Percentiles rank a stretch among this genome's conserved stretches.
phyloP scores from a whole-genome alignment of 2,329 filamentous ascomycete species.

The Tolypocladium ovalisporum region DNA sequence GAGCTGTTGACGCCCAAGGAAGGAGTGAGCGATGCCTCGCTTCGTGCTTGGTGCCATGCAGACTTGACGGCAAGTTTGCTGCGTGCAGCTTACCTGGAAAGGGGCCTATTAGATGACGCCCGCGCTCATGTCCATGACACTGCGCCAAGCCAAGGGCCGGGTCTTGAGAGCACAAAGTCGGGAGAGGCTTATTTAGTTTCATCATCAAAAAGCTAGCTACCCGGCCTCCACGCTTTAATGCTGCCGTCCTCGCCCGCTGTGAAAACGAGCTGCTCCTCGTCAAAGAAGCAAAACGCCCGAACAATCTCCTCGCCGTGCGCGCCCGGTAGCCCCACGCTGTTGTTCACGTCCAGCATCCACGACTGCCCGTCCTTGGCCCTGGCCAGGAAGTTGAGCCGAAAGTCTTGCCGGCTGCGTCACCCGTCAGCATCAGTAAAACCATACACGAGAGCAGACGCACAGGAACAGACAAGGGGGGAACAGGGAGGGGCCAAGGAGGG shows the following conservation, averaged over 20 bases:
- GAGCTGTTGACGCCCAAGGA: neutral
- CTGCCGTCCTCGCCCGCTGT: conserved; percentile 48
- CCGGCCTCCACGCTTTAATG: conserved; percentile 43
- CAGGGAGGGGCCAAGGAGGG: conserved; percentile 13
- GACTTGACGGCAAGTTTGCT: neutral
- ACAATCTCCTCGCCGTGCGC: conserved; percentile 56
- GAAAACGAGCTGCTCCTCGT: conserved; percentile 46
- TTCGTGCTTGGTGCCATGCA: neutral
- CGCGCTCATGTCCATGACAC: neutral
- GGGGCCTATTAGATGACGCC: neutral
- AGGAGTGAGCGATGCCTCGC: neutral
- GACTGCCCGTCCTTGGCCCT: conserved; percentile 26
- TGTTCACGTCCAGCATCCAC: conserved; percentile 45
- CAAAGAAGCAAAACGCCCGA: conserved; percentile 52
- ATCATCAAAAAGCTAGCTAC: neutral
- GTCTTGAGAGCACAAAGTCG: too few relatives aligned
- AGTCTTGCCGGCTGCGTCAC: conserved; percentile 36
- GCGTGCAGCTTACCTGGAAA: too few relatives aligned
- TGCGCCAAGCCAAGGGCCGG: neutral
- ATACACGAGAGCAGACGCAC: neutral
- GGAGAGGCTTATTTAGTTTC: neutral
- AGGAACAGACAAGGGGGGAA: conserved; percentile 6
- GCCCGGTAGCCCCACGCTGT: conserved; percentile 47
- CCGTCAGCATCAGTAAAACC: neutral
- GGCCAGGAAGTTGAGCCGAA: conserved; percentile 50